Base-by-base conservation (phyloP, 140 eudicot species). In the Flaveria floridana region DNA sequence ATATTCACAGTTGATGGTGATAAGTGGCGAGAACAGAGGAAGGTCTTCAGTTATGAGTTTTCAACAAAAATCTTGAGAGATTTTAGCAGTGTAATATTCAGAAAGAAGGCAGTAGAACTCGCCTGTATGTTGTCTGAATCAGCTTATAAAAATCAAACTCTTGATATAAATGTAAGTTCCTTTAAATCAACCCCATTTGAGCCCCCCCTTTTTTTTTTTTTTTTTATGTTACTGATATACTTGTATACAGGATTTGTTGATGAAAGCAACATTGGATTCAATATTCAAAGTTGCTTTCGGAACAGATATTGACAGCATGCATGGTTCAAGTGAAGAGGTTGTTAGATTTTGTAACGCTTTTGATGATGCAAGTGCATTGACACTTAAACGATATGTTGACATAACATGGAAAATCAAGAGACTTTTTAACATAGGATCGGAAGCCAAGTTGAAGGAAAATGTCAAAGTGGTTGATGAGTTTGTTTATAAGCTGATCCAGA, bases 231-330 rank as follows among this genome's bases (percentile, higher is more conserved):
- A 19, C 55, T 52, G 42, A 47, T 47, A 47, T 11, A 47, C n/a
- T 10, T 47, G n/a, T 52, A 58, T 26, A 77, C 74, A 91, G 97
- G 97, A 86, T 50, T 72, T 88, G 57, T 85, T 88, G 70, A 86
- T 85, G 95, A 88, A 86, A 78, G 73, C 97, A 26, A 85, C 97
- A 41, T 47, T 85, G 53, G 97, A 91, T 68, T 91, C 96, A 5
- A 81, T 91, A 71, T 88, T 91, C 79, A 91, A 74, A 80, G 86
- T 88, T 63, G 97, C 83, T 15, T 86, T 91, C 25, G 92, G 97
- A 25, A 78, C 79, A 62, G 96, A 88, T n/a, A 81, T 88, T 8
- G 90, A 88, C 66, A 84, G 76, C 85, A 79, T 85, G 87, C 64
- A 87, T 73, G 95, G 92, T 19, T 67, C 95, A 65, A 84, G 71